Conservation (phyloP, 1,139 yeast species). For the Pneumocystis carinii region DNA sequence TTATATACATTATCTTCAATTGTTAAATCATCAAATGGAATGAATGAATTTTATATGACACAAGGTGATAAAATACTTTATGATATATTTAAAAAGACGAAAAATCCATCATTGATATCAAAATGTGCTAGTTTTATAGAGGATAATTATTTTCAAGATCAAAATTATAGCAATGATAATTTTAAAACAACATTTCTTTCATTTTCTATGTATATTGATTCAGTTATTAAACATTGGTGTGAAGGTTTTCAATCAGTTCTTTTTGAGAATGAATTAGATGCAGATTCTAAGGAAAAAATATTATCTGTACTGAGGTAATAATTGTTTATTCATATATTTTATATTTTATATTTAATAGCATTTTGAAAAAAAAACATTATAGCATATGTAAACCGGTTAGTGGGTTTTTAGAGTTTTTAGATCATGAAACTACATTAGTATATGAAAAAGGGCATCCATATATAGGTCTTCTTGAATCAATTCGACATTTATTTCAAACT, state of each 20-base stretch:
- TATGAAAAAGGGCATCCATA: neutral
- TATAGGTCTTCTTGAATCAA: neutral
- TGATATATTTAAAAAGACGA: conserved; percentile 3
- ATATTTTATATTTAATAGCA: neutral
- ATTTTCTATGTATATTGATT: neutral
- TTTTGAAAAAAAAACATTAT: neutral
- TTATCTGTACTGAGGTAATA: neutral
- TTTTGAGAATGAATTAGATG: neutral
- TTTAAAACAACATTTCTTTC: neutral
- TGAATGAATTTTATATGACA: conserved; percentile 11
- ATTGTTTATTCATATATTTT: neutral
- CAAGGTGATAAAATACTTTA: conserved; percentile 17
- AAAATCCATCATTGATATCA: conserved; percentile 12
- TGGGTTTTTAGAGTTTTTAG: neutral
- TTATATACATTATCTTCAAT: conserved; percentile 22
- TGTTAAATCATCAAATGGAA: conserved; percentile 14
- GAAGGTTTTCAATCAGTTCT: conserved; percentile 12
- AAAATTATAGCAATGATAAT: conserved; percentile 1
- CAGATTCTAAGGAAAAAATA: neutral
- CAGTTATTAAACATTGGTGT: conserved; percentile 11
- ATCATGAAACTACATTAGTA: neutral
- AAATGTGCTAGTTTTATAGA: conserved; percentile 15
- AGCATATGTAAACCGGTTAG: neutral
- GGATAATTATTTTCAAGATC: conserved; percentile 13
- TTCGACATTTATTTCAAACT: neutral